Evolutionary conservation across 2,329 filamentous ascomycete genomes (phyloP).

Genomic region (Chaetomium sp.): DNA sequence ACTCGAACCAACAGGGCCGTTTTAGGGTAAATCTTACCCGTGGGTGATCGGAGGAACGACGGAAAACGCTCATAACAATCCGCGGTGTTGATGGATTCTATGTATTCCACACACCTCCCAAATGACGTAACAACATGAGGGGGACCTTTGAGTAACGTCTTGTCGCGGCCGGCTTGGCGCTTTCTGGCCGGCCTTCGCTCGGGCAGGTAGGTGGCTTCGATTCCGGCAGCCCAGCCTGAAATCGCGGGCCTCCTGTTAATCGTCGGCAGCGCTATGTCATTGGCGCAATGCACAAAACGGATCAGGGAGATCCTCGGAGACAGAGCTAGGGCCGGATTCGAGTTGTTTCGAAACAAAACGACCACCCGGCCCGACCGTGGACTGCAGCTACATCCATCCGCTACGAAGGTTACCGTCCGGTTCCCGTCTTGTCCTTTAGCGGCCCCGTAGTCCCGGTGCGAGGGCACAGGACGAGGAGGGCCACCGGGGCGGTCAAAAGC

Average conservation of each 20-base stretch:
- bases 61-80: no score
- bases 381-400: background rate
- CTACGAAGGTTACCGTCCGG: no score
- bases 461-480: no score
- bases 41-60: no score
- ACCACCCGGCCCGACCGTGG: background rate
- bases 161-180: background rate
- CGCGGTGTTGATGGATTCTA: no score
- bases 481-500: no score
- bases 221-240: background rate
- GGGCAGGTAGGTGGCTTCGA: no score
- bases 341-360: constrained; percentile 20
- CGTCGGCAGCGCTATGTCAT: background rate
- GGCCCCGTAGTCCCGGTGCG: no score
- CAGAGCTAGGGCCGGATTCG: constrained; percentile 9
- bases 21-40: background rate
- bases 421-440: no score
- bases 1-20: constrained; percentile 11
- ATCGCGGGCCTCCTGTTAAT: background rate
- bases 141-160: no score
- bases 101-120: no score
- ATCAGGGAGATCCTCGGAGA: constrained; percentile 7
- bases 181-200: background rate
- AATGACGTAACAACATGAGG: no score
- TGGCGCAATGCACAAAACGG: background rate